phyloP scores from a whole-genome alignment of 2,329 filamentous ascomycete genomes.

The Aureobasidium sp. region DNA sequence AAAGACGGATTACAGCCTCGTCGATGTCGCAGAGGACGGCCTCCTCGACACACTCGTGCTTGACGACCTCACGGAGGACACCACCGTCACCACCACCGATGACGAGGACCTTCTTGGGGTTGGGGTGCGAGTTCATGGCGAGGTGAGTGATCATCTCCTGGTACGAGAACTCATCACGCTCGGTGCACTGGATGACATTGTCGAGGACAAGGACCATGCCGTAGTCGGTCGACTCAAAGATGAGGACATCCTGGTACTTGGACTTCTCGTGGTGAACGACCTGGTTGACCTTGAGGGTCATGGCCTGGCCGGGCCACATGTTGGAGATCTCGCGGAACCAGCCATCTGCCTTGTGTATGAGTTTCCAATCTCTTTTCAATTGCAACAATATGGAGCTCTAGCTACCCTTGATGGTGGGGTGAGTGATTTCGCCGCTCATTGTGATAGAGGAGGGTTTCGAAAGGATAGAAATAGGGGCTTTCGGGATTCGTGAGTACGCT shows the following conservation, averaged over 20 bases:
- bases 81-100: slow-evolving; percentile 97
- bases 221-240: slow-evolving; percentile 97
- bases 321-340: slow-evolving; percentile 99
- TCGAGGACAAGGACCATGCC: slow-evolving; percentile 94
- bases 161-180: slow-evolving; percentile 93
- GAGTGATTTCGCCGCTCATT: slow-evolving; percentile 59
- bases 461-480: neutral
- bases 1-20: slow-evolving; percentile 96
- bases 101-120: slow-evolving; percentile 97
- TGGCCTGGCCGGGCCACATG: slow-evolving; percentile 99
- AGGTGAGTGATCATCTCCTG: slow-evolving; percentile 99
- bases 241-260: slow-evolving; percentile 96
- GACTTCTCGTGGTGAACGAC: slow-evolving; percentile 98
- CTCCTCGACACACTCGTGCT: slow-evolving; percentile 96
- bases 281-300: slow-evolving; percentile 97
- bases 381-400: slow-evolving; percentile 12
- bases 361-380: slow-evolving; percentile 14
- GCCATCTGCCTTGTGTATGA: slow-evolving; percentile 59
- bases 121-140: slow-evolving; percentile 95
- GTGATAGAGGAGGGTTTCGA: neutral
- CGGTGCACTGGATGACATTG: slow-evolving; percentile 98
- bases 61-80: slow-evolving; percentile 96
- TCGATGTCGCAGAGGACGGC: slow-evolving; percentile 97
- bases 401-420: slow-evolving; percentile 69
- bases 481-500: neutral